Percentiles rank a stretch among this genome's conserved stretches.
phyloP scores from a whole-genome alignment of 768 basidiomycete species.

The Pseudohyphozyma bogoriensis region DNA sequence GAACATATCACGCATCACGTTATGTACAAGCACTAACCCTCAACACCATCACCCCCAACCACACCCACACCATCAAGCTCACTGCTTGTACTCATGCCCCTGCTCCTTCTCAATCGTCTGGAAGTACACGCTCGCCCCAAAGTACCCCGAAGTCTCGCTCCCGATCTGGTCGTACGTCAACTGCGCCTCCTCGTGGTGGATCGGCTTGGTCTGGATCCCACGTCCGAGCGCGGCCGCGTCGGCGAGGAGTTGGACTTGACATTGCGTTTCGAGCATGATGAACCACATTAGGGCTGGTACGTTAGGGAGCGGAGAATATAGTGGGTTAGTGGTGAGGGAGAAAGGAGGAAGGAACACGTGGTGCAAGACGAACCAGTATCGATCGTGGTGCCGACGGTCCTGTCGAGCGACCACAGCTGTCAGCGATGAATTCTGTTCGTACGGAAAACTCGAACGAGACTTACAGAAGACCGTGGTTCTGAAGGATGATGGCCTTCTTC shows the following conservation, averaged over 20 bases:
- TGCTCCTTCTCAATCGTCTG: not conserved
- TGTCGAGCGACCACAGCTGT: not conserved
- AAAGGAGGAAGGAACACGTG: no score
- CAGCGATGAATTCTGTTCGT: not conserved
- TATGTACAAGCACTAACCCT: no score
- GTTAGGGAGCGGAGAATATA: not conserved
- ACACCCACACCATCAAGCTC: no score
- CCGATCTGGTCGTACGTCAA: conserved; percentile 22
- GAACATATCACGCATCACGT: no score
- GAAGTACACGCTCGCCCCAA: conserved; percentile 13
- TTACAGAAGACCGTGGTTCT: conserved; percentile 34
- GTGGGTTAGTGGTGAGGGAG: not conserved
- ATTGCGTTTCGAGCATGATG: conserved; percentile 40
- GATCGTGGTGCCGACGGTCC: conserved; percentile 16
- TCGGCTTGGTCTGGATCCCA: conserved; percentile 32
- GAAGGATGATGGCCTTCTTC: conserved; percentile 33
- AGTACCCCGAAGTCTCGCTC: conserved; percentile 5
- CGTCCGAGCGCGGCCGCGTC: no score
- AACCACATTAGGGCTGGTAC: conserved; percentile 5
- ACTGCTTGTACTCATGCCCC: not conserved
- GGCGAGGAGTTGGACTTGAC: conserved; percentile 45
- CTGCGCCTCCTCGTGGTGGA: conserved; percentile 32
- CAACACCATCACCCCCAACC: no score
- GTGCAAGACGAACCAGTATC: conserved; percentile 1
- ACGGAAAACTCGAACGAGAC: not conserved